These are phyloP conservation scores for Coemansia sp. DNA, from an alignment of 192 early-diverging fungal species.

Conservation along the genomic window DNA sequence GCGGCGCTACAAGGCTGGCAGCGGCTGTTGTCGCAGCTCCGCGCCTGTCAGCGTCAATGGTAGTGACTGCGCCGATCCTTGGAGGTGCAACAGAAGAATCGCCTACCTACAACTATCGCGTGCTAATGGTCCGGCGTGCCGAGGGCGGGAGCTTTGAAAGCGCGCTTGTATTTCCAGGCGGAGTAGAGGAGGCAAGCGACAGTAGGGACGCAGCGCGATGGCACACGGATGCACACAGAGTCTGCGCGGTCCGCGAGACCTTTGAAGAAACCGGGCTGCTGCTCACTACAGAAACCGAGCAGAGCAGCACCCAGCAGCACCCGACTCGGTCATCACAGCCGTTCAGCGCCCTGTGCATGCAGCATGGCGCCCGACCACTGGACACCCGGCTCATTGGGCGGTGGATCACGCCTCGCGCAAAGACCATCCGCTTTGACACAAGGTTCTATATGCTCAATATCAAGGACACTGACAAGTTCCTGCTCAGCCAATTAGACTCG, in stretches of 20 bases:
- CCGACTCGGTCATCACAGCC: constrained; percentile 23
- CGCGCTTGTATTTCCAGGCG: constrained; percentile 51
- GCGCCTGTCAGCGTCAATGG: constrained; percentile 31
- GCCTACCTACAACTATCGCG: constrained; percentile 41
- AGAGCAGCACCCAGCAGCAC: too few relatives aligned
- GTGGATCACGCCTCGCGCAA: constrained; percentile 49
- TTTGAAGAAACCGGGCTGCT: constrained; percentile 81
- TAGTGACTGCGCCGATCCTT: constrained; percentile 32
- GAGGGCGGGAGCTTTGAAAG: constrained; percentile 34
- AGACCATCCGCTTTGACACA: constrained; percentile 41
- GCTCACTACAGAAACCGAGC: constrained; percentile 56
- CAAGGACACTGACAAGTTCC: constrained; percentile 2
- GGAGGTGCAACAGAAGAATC: not conserved
- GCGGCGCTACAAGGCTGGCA: too few relatives aligned
- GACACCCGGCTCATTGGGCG: constrained; percentile 58
- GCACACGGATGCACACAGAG: constrained; percentile 27
- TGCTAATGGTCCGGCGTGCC: constrained; percentile 46
- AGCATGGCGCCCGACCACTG: constrained; percentile 47
- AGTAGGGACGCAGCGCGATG: not conserved
- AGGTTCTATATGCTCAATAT: constrained; percentile 39
- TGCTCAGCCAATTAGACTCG: constrained; percentile 11
- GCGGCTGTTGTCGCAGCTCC: constrained; percentile 9
- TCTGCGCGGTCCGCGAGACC: constrained; percentile 78
- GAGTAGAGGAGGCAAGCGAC: constrained; percentile 33
- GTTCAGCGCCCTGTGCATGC: constrained; percentile 57